Conservation (phyloP, 179 eudicot genomes). For the Camellia oleifera region DNA sequence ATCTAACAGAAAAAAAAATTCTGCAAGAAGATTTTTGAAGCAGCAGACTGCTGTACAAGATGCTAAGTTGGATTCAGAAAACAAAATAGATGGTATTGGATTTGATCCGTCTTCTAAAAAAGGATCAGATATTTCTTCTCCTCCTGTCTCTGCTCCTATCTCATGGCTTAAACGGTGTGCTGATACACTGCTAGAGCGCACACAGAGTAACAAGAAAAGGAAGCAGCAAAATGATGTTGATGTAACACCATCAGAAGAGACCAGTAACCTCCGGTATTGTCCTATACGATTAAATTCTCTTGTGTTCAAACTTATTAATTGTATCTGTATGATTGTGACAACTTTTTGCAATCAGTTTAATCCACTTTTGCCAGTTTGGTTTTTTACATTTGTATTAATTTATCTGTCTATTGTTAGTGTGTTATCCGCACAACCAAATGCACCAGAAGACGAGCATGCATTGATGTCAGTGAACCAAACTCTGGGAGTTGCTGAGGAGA, state of each 20-base stretch:
- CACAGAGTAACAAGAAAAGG: slow-evolving; percentile 51
- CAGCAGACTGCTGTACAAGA: slow-evolving; percentile 27
- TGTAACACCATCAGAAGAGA: slow-evolving; percentile 24
- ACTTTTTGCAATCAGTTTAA: background rate
- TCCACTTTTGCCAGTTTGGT: background rate
- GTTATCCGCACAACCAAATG: slow-evolving; percentile 22
- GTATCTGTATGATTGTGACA: background rate
- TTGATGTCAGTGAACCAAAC: slow-evolving; percentile 29
- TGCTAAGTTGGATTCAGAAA: slow-evolving; percentile 28
- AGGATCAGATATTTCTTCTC: slow-evolving; percentile 34
- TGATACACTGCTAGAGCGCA: slow-evolving; percentile 44
- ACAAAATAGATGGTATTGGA: slow-evolving; percentile 19
- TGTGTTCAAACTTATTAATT: background rate
- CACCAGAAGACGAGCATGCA: slow-evolving; percentile 33
- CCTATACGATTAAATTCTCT: background rate
- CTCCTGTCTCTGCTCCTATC: slow-evolving; percentile 52
- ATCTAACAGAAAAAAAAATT: slow-evolving; percentile 24
- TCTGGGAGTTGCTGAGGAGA: slow-evolving; percentile 31
- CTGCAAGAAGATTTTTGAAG: slow-evolving; percentile 27
- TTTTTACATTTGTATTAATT: background rate
- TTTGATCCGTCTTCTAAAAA: slow-evolving; percentile 19
- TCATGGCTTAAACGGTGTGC: slow-evolving; percentile 81
- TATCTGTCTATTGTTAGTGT: slow-evolving; percentile 30
- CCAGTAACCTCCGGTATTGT: slow-evolving; percentile 32
- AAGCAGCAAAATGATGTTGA: slow-evolving; percentile 42